Percentiles rank a stretch among this genome's conserved stretches.
These are phyloP conservation scores for Phialophora verrucosa DNA, from an alignment of 2,329 filamentous ascomycete species.

Conservation along the genomic window DNA sequence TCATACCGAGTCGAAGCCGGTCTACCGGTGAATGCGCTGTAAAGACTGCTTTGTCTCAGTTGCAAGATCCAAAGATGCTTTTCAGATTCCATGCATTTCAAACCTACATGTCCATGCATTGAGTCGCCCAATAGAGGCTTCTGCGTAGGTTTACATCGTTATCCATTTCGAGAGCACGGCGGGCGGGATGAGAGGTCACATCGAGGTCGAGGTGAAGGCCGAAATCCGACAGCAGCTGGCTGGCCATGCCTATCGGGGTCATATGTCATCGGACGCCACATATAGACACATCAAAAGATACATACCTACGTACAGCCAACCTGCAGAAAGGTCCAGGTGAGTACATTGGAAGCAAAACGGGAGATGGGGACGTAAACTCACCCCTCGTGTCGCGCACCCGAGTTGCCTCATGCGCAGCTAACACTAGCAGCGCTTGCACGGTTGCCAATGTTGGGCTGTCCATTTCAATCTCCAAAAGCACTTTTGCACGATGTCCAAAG, in stretches of 20 bases:
- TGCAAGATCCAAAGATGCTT: background rate
- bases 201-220: conserved; percentile 46
- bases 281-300: background rate
- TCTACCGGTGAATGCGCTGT: background rate
- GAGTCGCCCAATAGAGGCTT: conserved; percentile 49
- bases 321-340: conserved; percentile 2
- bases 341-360: too few species aligned
- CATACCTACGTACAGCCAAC: conserved; percentile 21
- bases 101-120: conserved; percentile 33
- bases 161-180: background rate
- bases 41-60: background rate
- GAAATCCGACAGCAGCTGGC: conserved; percentile 53
- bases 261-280: too few species aligned
- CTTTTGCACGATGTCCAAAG: conserved; percentile 50
- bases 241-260: conserved; percentile 48
- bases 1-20: too few species aligned
- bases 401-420: conserved; percentile 54
- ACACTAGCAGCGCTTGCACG: conserved; percentile 54
- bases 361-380: conserved; percentile 44
- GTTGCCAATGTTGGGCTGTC: conserved; percentile 56
- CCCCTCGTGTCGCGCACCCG: conserved; percentile 53
- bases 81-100: background rate
- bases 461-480: conserved; percentile 54
- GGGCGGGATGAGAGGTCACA: background rate
- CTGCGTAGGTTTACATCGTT: conserved; percentile 33